Evolutionary conservation across 2,329 filamentous ascomycete species (phyloP), one percentile per base, ranked within the genome.

Genomic region (Ophiocordyceps camponoti-saundersi): DNA sequence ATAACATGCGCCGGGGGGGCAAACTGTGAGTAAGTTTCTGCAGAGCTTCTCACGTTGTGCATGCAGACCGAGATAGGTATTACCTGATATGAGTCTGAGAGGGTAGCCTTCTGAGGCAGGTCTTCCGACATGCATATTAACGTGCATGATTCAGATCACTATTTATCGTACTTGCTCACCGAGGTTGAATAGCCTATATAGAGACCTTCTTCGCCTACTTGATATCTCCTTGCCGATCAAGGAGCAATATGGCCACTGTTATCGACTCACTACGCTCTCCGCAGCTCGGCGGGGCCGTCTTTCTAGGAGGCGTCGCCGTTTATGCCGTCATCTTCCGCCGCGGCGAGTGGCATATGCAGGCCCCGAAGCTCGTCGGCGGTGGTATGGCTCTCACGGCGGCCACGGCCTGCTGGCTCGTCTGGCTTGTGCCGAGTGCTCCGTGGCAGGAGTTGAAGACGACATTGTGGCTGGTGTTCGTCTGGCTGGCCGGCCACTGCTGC

Each of bases 261-360:
- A 12, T 40, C n/a, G 36, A 40, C n/a, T 6, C 8, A 7, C 36
- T 40, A 7, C n/a, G 6, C 36, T 40, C 36, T 40, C 18, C 36
- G n/a, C 18, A 11, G n/a, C n/a, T 40, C n/a, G n/a, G 36, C 10
- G 36, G n/a, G 2, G 16, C 36, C n/a, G 36, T 40, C 18, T 40
- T 40, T 18, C 36, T 40, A 2, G 36, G n/a, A 11, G 53, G 53
- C 8, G 8, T 48, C 18, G 12, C 44, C 16, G 12, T 47, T 8
- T 57, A 60, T 23, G 21, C 51, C 15, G 48, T 53, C 32, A 26
- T 50, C 7, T 58, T 56, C 40, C 52, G 54, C 1, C 45, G 49
- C 3, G 56, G 57, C n/a, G 58, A 59, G 34, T 58, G 56, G 57
- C 57, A 60, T 36, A 13, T 48, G 7, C 22, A 50, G 15, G 52